Base-by-base conservation (phyloP, 768 basidiomycete genomes). In the Pulveroboletus sp. region DNA sequence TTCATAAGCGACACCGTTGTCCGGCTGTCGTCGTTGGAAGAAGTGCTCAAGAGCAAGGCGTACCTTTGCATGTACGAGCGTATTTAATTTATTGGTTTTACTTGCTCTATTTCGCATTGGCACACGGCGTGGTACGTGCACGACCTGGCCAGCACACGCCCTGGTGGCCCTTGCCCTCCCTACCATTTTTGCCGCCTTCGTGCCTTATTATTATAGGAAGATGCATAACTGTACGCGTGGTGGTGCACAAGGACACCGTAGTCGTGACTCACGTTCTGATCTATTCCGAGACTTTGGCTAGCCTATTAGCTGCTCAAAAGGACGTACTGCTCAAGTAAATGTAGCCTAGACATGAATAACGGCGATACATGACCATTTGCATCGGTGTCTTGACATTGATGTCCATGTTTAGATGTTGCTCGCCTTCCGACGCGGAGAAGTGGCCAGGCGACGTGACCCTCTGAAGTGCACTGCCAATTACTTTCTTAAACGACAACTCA, bases 51-150 rank as follows among this genome's bases (percentile, higher is more conserved):
- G 67, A 84, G 85, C 51, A 94, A 89, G 66, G 93, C 93, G 32
- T 98, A 96, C 67, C 79, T 96, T 43, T 92, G 92, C 70, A 93
- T 94, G 84, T 92, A 91, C 63, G 89, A 92, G 71, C 78, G 86
- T 47, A 73, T 86, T 60, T 84, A 54, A 67, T 46, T 59, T 59
- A 51, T 59, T 42, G 8, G 17, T 32, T 17, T 47, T 30, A 33
- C 40, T 15, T 40, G 41, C 14, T 18, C 8, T 37, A 27, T 27
- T 21, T 24, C 21, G 6, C 11, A 9, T 24, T 14, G 13, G 43
- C 18, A 13, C 35, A 32, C 18, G 18, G 18, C 28, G 27, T 17
- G n/a, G 17, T 38, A 18, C 14, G 24, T 14, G 24, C 8, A 26
- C 24, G 24, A 26, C 24, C 5, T 26, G 14, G 9, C 38, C 39